Evolutionary conservation across 1,284 basidiomycete genomes (phyloP), one percentile per base, ranked within the genome.

Genomic region (Pterulicium gracile): DNA sequence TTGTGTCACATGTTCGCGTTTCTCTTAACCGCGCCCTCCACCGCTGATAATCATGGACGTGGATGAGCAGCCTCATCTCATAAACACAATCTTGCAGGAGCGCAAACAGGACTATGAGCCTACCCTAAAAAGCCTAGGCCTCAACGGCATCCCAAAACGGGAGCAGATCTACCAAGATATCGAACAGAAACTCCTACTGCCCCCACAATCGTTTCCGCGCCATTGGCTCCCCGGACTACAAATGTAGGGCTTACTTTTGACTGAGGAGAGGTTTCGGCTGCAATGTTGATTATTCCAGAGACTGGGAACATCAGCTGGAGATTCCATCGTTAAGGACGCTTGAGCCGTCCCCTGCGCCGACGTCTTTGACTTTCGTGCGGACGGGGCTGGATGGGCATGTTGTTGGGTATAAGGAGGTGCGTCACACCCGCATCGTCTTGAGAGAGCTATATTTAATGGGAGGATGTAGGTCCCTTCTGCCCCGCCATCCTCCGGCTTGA

Each of bases 331-430:
- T 88, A 32, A 65, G 92, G 40, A 67, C 69, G 2, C 68, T 78
- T 14, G 63, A 73, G 39, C 86, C 88, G 1, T 79, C 85, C 1
- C 78, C 82, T 13, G 76, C 87, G 0, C 85, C 92, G 1, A 92
- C 91, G 19, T 76, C 70, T 34, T 69, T 95, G 42, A 70, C 80
- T 0, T 88, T 94, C 55, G 68, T 88, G 35, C 79, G 87, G 21
- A 66, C 79, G 36, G 92, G 92, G 19, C 69, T 96, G 14, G 74
- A 84, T 54, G 90, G 90, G 35, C 74, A 71, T 24, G 82, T 94
- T 39, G 81, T 78, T 2, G 88, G 88, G 23, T 92, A 91, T 69
- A 65, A 42, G 12, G 51, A 54, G 24, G 49, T 54, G 23, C 15
- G 43, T 39, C 15, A 24, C 13, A 20, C 23, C 27, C 32, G 24